Conservation (phyloP, 2,329 filamentous ascomycete genomes). For the Colletotrichum tropicicola region DNA sequence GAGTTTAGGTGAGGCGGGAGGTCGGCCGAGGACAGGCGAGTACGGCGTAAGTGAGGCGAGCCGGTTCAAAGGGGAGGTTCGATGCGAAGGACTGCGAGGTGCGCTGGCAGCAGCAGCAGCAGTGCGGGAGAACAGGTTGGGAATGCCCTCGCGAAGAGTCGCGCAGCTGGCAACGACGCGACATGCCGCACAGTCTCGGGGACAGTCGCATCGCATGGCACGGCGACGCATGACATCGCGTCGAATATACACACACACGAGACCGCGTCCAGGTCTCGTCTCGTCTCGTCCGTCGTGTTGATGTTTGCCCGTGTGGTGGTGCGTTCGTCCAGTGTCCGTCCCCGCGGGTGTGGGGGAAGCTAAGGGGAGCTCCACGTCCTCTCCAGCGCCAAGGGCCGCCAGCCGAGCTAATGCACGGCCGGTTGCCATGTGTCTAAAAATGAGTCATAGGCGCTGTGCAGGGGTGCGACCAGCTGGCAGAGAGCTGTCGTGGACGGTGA, state of each 20-base stretch:
- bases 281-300: slow-evolving; percentile 6
- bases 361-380: neutral
- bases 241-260: slow-evolving; percentile 4
- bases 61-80: neutral
- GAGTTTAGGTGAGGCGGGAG: neutral
- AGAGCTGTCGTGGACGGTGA: slow-evolving; percentile 25
- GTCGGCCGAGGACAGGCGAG: neutral
- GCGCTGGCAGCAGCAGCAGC: slow-evolving; percentile 5
- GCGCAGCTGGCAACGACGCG: slow-evolving; percentile 16
- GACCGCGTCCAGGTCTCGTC: neutral
- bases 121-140: slow-evolving; percentile 9
- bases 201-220: neutral
- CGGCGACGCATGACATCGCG: slow-evolving; percentile 29
- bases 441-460: slow-evolving; percentile 41
- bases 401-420: slow-evolving; percentile 23
- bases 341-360: neutral
- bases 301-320: slow-evolving; percentile 18
- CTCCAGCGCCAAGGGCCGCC: no score
- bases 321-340: slow-evolving; percentile 13
- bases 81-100: slow-evolving; percentile 15
- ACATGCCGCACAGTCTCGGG: neutral
- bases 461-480: slow-evolving; percentile 3
- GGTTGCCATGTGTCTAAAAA: slow-evolving; percentile 41
- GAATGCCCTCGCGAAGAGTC: slow-evolving; percentile 30
- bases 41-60: slow-evolving; percentile 10